Percentiles rank a stretch among this genome's conserved stretches.
These are phyloP conservation scores for Fallopia convolvulus DNA, from an alignment of 148 eudicot species.

Conservation along the genomic window DNA sequence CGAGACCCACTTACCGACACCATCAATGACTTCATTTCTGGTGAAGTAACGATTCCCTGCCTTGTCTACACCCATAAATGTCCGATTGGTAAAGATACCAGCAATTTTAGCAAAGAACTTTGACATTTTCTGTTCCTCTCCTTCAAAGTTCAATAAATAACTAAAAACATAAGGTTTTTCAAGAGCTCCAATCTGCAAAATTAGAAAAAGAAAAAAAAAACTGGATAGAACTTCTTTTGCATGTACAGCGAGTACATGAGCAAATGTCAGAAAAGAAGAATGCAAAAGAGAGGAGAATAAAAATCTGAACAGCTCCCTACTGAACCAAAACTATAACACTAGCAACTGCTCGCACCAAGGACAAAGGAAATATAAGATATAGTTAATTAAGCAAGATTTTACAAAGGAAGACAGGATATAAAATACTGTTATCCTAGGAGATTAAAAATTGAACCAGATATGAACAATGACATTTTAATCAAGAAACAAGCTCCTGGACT, in stretches of 20 bases:
- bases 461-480: too few species aligned
- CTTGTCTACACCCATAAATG: constrained; percentile 63
- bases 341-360: background rate
- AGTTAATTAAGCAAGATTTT: too few species aligned
- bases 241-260: background rate
- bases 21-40: constrained; percentile 60
- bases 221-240: background rate
- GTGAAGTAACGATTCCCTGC: constrained; percentile 76
- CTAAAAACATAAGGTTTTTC: background rate
- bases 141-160: background rate
- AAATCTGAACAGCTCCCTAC: background rate
- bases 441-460: background rate
- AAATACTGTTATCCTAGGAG: background rate
- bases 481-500: background rate
- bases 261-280: too few species aligned
- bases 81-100: constrained; percentile 48
- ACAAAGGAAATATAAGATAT: background rate
- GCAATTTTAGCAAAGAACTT: constrained; percentile 41
- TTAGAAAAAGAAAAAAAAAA: background rate
- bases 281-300: too few species aligned
- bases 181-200: background rate
- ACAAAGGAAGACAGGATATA: background rate
- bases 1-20: constrained; percentile 60
- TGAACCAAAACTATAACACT: background rate
- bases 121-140: constrained; percentile 39